Base-by-base conservation (phyloP, 2,329 filamentous ascomycete species). In the Cladophialophora psammophila region DNA sequence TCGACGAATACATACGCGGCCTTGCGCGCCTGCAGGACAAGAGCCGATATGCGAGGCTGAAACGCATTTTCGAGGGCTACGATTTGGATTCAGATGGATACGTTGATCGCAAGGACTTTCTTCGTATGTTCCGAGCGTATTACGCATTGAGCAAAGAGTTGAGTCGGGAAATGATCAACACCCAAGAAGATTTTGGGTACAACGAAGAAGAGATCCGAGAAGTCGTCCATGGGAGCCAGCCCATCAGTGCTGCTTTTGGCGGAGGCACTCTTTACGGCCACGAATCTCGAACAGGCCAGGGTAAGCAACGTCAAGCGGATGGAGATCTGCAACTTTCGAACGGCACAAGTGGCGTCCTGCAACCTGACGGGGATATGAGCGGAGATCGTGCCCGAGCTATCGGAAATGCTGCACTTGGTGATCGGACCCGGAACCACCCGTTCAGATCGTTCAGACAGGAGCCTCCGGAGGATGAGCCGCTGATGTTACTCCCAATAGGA, bases 121-220 rank as follows among this genome's bases (percentile, higher is more conserved):
- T 98, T 36, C 89, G 94, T 64, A 91, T 99, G 80, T 97, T 98
- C 78, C 86, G 92, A 52, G 94, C 94, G 0, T 97, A 96, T 77
- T 98, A 96, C 78, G 89, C 92, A 1, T 86, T 97, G 8, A 95
- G 93, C 76, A 93, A 94, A 75, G 91, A 97, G 76, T 89, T 97
- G 79, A 93, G 95, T 67, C 88, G 88, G 67, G 94, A 98, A 71
- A 91, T 94, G 67, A 84, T 94, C 5, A 89, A 91, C 64, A 89
- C 88, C 1, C 84, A 93, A 69, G 91, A 94, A 73, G 91, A 94
- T 69, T 91, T 94, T 75, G 86, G 91, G 62, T 87, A 92, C 77
- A 87, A 91, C 42, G 91, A 91, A 67, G 88, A 88, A 20, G 89
- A 93, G 72, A 88, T 91, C 10, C 88, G 91, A 66, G 90, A 94